Conservation (phyloP, 768 basidiomycete genomes). For the Pleurotus salmoneostramineus region DNA sequence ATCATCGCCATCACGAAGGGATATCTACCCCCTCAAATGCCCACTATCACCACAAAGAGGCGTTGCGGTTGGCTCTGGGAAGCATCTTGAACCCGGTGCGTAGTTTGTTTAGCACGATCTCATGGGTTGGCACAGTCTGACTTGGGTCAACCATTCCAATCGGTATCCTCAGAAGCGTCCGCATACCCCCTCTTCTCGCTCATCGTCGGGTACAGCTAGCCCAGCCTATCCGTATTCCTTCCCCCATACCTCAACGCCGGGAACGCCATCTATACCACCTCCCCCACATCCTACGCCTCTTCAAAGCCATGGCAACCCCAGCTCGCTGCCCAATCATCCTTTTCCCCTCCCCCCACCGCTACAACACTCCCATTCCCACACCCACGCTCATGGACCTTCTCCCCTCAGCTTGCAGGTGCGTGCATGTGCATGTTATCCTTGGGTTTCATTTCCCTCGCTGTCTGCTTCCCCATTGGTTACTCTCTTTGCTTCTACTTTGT, state of each 20-base stretch:
- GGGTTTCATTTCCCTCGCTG: conserved; percentile 1
- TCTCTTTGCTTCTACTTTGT: neutral
- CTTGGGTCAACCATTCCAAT: no score
- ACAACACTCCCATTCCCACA: conserved; percentile 9
- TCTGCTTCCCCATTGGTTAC: neutral
- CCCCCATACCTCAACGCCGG: conserved; percentile 17
- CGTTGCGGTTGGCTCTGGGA: conserved; percentile 53
- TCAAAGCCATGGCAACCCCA: conserved; percentile 12
- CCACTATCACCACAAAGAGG: conserved; percentile 40
- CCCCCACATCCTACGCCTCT: conserved; percentile 17
- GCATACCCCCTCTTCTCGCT: conserved; percentile 29
- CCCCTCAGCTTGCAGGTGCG: conserved; percentile 32
- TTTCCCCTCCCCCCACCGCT: conserved; percentile 11
- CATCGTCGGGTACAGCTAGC: conserved; percentile 48
- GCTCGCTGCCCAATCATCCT: conserved; percentile 16
- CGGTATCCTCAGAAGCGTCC: conserved; percentile 43
- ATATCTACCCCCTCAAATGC: conserved; percentile 17
- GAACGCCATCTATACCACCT: conserved; percentile 16
- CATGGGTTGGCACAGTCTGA: no score
- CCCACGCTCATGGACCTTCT: conserved; percentile 26
- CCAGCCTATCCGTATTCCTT: conserved; percentile 35
- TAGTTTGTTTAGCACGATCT: conserved; percentile 5
- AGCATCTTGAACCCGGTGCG: conserved; percentile 59
- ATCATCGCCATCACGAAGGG: conserved; percentile 10
- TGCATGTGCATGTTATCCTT: neutral